These are phyloP conservation scores for Pulveroboletus sp. DNA, from an alignment of 768 basidiomycete species.

Conservation along the genomic window DNA sequence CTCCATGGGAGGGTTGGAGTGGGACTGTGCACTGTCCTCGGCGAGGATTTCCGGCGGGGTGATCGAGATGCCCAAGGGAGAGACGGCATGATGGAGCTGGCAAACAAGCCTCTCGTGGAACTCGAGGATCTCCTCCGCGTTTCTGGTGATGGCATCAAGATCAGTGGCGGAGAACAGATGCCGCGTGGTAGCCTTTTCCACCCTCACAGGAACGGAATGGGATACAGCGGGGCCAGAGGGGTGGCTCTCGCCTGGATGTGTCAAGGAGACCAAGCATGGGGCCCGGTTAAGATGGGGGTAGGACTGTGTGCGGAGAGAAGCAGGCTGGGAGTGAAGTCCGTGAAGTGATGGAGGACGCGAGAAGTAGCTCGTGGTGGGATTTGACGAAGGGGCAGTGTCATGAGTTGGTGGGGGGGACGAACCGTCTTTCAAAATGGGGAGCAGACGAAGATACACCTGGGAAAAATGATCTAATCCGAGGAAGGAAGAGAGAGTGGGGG, in stretches of 20 bases:
- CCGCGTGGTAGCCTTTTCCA: conserved; percentile 36
- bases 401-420: conserved; percentile 15
- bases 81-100: conserved; percentile 46
- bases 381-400: conserved; percentile 19
- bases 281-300: conserved; percentile 33
- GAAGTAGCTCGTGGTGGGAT: conserved; percentile 26
- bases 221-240: not conserved
- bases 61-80: conserved; percentile 48
- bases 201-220: conserved; percentile 17
- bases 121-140: conserved; percentile 60
- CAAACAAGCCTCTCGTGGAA: conserved; percentile 65
- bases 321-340: conserved; percentile 39
- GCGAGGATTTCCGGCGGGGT: conserved; percentile 21
- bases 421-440: conserved; percentile 43
- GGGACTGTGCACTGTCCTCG: not conserved
- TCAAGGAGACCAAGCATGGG: conserved; percentile 9
- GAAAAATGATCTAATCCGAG: conserved; percentile 1
- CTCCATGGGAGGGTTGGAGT: conserved; percentile 30
- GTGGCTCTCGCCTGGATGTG: conserved; percentile 15
- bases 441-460: conserved; percentile 62
- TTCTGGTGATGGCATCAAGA: conserved; percentile 56
- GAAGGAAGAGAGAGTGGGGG: not conserved
- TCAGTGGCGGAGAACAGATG: conserved; percentile 56
- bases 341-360: conserved; percentile 38
- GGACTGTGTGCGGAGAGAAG: conserved; percentile 42